Base-by-base conservation (phyloP, 768 basidiomycete genomes). In the Russula brevipes region DNA sequence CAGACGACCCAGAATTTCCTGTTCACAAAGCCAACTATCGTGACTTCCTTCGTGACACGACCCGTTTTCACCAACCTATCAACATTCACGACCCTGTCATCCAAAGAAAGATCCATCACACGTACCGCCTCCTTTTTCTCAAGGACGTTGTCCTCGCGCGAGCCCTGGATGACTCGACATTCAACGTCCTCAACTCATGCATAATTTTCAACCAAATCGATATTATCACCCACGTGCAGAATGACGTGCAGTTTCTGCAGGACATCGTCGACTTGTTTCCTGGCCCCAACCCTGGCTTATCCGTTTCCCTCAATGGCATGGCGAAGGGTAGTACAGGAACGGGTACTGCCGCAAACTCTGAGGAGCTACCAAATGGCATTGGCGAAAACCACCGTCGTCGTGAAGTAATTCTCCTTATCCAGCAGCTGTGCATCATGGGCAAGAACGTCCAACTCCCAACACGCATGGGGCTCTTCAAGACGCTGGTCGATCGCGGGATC, bases 151-250 rank as follows among this genome's bases (percentile, higher is more conserved):
- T 99, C 46, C 89, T 99, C 54, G 93, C 94, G 0, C 88, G 97
- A 17, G 87, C 88, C 1, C 83, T 98, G 54, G 97, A 99, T 70
- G 97, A 99, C 74, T 89, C 91, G 2, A 98, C 95, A 0, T 96
- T 98, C 81, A 94, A 93, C 71, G 92, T 97, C 69, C 84, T 98
- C 71, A 98, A 94, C 75, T 94, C 93, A 2, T 91, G 91, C 76
- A 94, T 99, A 73, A 93, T 98, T 72, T 98, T 95, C 82, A 97
- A 98, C 76, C 96, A 99, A 73, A 94, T 96, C 70, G 97, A 99
- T 75, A 98, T 99, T 71, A 94, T 99, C 70, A 85, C 81, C 54
- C 86, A 96, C 71, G 83, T 98, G 39, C 90, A 94, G 72, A 82
- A 80, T 61, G 91, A 97, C 69, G 81, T 81, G 2, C 72, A 75